Base-by-base conservation (phyloP, 345 rosid species). In the Dovyalis caffra region DNA sequence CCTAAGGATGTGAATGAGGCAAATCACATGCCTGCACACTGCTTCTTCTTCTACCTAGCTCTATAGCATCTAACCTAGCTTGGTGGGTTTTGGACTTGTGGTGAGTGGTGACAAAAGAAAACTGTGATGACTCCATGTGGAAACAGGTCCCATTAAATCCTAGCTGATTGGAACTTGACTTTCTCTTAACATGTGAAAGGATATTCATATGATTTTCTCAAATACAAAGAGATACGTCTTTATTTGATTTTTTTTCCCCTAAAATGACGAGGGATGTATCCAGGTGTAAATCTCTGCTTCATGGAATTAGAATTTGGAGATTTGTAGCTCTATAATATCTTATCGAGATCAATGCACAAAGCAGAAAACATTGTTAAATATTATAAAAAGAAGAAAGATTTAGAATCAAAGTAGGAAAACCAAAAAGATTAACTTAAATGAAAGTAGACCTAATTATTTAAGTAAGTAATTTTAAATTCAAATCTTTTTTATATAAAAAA, bases 11-110 rank as follows among this genome's bases (percentile, higher is more conserved):
- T 2, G 49, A 15, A 75, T 70, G 76, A 81, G 71, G 23, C 61
- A 65, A 57, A 65, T 74, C 83, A 74, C 83, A 79, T 71, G 86
- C 79, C 60, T 71, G 86, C 79, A 65, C 73, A 21, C 63, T 15
- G 65, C 70, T 45, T 25, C 25, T 0, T 23, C n/a, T n/a, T n/a
- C n/a, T n/a, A n/a, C n/a, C 21, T 33, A 20, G 28, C 38, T 35
- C 31, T 5, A 21, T 61, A 72, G 68, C 58, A 25, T 18, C 18
- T 53, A 28, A 51, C 64, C 34, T 38, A 31, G 68, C 21, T 61
- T 7, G 28, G 69, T 68, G 79, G 67, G 16, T 0, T 26, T 20
- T 38, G 21, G 64, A 26, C 21, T 14, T 6, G 1, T 21, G 35
- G 3, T 26, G 53, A 35, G 67, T 75, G 71, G 63, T 77, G 77